Base-by-base conservation (phyloP, 1,284 basidiomycete genomes). In the Anthracocystis panici-leucophaei region DNA sequence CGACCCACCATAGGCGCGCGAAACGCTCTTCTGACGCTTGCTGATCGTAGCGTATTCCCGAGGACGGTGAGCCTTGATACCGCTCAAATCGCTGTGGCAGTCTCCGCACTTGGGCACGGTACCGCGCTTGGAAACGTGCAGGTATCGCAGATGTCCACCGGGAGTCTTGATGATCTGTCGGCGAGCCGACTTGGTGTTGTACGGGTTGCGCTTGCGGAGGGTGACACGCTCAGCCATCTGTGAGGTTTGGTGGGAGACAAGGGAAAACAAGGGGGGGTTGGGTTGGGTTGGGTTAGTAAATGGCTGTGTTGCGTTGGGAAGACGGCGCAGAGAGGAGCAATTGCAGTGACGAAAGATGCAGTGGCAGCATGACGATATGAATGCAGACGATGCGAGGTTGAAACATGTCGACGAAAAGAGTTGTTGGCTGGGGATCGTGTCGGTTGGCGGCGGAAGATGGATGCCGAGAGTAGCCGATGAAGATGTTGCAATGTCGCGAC, bases 101-200 rank as follows among this genome's bases (percentile, higher is more conserved):
- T 85, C 83, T 69, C 83, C 83, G 88, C 96, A 99, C 88, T 98
- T 98, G 84, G 96, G 96, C 57, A 93, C 88, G 60, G 92, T 90
- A 55, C 90, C 90, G 78, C 90, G 90, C 88, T 95, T 95, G 89
- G 93, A 91, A 86, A 94, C 87, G 87, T 94, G 92, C 87, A 95
- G 92, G 89, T 94, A 94, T 81, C 93, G 92, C 80, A 95, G 91
- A 87, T 92, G 92, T 68, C 94, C 93, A 87, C 93, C 93, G 79
- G 96, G 96, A 48, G 96, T 99, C 90, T 99, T 99, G 80, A 99
- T 91, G 80, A 99, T 90, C 81, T 95, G 92, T 86, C 95, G 90
- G 86, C 93, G 91, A 91, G 93, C 96, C 71, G 96, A 98, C 86
- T 91, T 92, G 88, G 97, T 99, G 91, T 98, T 98, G 91, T 99